Evolutionary conservation across 768 basidiomycete species (phyloP).

Genomic region (Tephrocybe sp.): DNA sequence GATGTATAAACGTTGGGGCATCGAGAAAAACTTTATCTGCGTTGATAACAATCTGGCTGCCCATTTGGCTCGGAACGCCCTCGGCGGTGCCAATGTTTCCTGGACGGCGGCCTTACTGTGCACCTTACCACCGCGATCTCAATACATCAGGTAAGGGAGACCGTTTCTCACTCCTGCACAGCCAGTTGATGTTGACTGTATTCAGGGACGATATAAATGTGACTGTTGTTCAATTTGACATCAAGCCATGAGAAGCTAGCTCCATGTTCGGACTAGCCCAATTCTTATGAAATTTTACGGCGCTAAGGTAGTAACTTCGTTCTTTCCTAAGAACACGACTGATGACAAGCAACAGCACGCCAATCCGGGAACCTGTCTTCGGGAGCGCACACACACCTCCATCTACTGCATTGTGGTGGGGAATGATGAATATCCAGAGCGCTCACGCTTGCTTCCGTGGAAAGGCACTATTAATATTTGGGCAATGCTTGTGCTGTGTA

Average conservation of each 20-base stretch:
- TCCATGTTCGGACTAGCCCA: too few species aligned
- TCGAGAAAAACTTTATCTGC: conserved; percentile 38
- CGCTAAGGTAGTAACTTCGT: too few species aligned
- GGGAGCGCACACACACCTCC: too few species aligned
- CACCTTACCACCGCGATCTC: conserved; percentile 32
- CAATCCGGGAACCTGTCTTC: too few species aligned
- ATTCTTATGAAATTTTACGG: too few species aligned
- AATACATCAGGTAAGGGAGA: conserved; percentile 32
- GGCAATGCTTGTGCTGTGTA: too few species aligned
- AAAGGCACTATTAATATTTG: too few species aligned
- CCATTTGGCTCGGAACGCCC: conserved; percentile 49
- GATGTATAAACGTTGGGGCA: conserved; percentile 35
- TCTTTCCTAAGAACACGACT: too few species aligned
- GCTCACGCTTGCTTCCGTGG: too few species aligned
- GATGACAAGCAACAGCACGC: too few species aligned
- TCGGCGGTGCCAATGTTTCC: conserved; percentile 46
- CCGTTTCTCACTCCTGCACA: not conserved
- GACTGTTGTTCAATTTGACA: conserved; percentile 12
- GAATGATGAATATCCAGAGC: too few species aligned
- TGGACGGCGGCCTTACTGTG: conserved; percentile 38
- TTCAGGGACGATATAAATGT: conserved; percentile 12
- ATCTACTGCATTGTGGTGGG: too few species aligned
- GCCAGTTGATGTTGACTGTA: not conserved
- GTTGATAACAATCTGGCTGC: conserved; percentile 43
- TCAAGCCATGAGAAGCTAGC: not conserved